Evolutionary conservation across 805 yeast species (phyloP), one percentile per base, ranked within the genome.

Genomic region (Candida oleophila): DNA sequence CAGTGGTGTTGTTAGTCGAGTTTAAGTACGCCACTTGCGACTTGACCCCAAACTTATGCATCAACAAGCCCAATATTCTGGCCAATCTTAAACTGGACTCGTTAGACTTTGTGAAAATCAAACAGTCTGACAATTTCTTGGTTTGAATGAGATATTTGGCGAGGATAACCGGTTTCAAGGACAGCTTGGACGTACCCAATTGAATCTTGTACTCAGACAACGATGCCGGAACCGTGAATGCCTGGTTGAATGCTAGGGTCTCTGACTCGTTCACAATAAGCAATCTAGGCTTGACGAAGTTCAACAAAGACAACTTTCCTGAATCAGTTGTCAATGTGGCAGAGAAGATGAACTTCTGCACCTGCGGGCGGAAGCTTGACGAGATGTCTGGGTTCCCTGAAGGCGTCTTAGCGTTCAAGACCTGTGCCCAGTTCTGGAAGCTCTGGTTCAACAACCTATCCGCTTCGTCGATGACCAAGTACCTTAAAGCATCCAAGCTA

Each of bases 321-420:
- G 97, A 88, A 62, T 91, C 96, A 2, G 97, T 85, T 3, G 97
- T 89, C 44, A 94, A 76, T 0, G 99, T 94, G 5, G 99, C 99
- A 42, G 95, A 85, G 59, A 94, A 89, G 2, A 94, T 76, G 62
- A 92, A 74, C 55, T 91, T 68, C 69, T 85, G 60, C 66, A 82
- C 64, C 42, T 62, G 64, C 34, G 69, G 45, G 9, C 51, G 50
- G 69, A 77, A 78, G 16, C 43, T 47, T 28, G 61, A 53, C 18
- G 71, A 63, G 2, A 69, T 56, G 39, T 59, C 60, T 3, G 39
- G 39, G 22, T 4, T 11, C 39, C 4, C 12, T 19, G 5, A 21
- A 16, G 30, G 62, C 45, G 76, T 66, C 43, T 67, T 71, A 3
- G 57, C 47, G 7, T 82, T 71, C 28, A 84, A 73, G 40, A 71